phyloP scores from a whole-genome alignment of 805 yeast species.

The Starmerella stellata region DNA sequence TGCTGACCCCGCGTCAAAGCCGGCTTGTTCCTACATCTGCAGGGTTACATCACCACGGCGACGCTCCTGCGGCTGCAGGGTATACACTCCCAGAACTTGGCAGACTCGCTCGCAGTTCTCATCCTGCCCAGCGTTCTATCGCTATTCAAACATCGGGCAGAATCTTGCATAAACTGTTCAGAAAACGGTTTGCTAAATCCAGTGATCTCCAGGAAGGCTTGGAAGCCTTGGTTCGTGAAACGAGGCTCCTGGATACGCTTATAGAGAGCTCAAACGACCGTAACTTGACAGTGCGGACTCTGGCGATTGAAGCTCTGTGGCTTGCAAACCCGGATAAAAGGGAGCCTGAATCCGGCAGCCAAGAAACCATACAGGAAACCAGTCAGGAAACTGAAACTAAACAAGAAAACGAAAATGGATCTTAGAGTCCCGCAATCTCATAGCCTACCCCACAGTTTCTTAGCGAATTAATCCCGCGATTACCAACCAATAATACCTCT shows the following conservation, averaged over 20 bases:
- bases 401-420: too few relatives aligned
- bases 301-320: slow-evolving; percentile 20
- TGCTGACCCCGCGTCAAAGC: slow-evolving; percentile 42
- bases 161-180: slow-evolving; percentile 61
- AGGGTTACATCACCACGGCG: slow-evolving; percentile 86
- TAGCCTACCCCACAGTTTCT: too few relatives aligned
- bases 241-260: slow-evolving; percentile 17
- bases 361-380: background rate
- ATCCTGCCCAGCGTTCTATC: slow-evolving; percentile 70
- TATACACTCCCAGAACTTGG: slow-evolving; percentile 72
- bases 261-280: slow-evolving; percentile 16
- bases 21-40: slow-evolving; percentile 33
- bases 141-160: slow-evolving; percentile 80
- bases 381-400: too few relatives aligned
- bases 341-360: background rate
- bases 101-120: slow-evolving; percentile 57
- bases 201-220: slow-evolving; percentile 21
- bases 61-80: slow-evolving; percentile 77
- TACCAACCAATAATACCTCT: too few relatives aligned
- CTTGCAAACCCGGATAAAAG: slow-evolving; percentile 12
- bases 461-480: too few relatives aligned
- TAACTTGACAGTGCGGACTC: slow-evolving; percentile 18
- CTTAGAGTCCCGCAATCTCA: too few relatives aligned
- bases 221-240: slow-evolving; percentile 12
- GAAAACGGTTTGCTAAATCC: slow-evolving; percentile 26